Conservation (phyloP, 768 basidiomycete species). For the Leucosporidium creatinivorum region DNA sequence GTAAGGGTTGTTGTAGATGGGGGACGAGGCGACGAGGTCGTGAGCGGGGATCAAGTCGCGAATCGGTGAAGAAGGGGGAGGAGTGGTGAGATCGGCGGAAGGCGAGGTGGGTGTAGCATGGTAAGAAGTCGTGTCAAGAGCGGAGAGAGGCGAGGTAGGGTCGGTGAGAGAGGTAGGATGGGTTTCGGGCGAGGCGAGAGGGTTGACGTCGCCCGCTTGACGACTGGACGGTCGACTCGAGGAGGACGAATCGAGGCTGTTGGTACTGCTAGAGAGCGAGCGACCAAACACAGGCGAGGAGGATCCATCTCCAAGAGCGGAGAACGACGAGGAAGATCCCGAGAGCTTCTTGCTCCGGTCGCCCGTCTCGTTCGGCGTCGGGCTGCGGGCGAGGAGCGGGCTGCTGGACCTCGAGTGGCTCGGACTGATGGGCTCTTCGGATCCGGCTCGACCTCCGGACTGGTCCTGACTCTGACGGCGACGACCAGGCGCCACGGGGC, state of each 20-base stretch:
- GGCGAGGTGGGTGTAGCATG: constrained; percentile 21
- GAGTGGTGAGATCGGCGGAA: neutral
- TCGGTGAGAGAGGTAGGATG: neutral
- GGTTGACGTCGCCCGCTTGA: neutral
- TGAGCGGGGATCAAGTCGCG: neutral
- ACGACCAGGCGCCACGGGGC: constrained; percentile 22
- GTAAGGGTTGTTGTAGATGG: neutral
- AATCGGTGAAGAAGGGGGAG: constrained; percentile 17
- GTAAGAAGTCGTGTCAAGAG: constrained; percentile 26
- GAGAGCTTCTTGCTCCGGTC: no score
- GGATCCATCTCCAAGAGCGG: no score
- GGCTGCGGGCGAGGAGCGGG: neutral
- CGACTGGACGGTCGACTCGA: neutral
- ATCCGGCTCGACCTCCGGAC: neutral
- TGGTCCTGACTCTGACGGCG: constrained; percentile 21
- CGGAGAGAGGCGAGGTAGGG: neutral
- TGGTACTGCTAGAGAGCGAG: neutral
- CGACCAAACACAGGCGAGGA: no score
- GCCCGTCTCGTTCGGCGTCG: neutral
- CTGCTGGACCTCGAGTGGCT: neutral
- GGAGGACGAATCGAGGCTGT: neutral
- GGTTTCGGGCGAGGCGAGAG: neutral
- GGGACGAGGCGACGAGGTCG: constrained; percentile 6
- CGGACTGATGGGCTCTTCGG: neutral
- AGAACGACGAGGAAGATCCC: no score